Evolutionary conservation across 768 basidiomycete genomes (phyloP).

Genomic region (Tylopilus sp.): DNA sequence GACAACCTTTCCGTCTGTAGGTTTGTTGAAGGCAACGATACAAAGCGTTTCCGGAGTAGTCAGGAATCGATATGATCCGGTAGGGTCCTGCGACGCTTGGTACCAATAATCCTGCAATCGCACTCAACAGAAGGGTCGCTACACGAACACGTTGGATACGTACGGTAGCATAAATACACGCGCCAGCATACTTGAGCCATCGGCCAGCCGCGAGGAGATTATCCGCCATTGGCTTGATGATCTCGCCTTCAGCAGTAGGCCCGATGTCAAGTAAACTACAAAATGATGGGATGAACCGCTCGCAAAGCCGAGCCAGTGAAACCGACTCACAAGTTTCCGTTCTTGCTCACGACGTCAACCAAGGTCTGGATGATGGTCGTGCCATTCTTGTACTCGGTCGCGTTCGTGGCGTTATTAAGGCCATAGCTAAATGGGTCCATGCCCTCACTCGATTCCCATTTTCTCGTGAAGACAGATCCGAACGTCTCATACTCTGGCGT

Average conservation of each 20-base stretch:
- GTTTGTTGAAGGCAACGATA: constrained; percentile 41
- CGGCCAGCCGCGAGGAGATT: constrained; percentile 46
- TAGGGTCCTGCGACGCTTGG: constrained; percentile 37
- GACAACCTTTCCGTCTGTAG: constrained; percentile 31
- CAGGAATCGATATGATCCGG: constrained; percentile 42
- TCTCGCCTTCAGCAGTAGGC: constrained; percentile 52
- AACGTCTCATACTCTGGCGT: constrained; percentile 48
- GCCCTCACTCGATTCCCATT: constrained; percentile 59
- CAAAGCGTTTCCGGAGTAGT: constrained; percentile 50
- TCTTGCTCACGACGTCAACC: constrained; percentile 54
- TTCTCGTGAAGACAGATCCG: constrained; percentile 24
- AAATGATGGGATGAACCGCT: background rate
- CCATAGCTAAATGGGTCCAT: constrained; percentile 56
- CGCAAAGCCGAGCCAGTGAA: no score
- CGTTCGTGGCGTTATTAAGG: constrained; percentile 39
- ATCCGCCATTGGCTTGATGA: constrained; percentile 45
- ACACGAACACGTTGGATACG: constrained; percentile 10
- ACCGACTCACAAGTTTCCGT: constrained; percentile 52
- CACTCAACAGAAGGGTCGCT: no score
- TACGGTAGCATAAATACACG: constrained; percentile 53
- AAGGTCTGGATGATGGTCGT: constrained; percentile 38
- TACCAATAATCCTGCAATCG: constrained; percentile 48
- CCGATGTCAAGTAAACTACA: constrained; percentile 37
- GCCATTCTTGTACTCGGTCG: constrained; percentile 36
- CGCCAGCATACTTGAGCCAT: constrained; percentile 40